A percentile compares a stretch with the other conserved stretches of the same genome.
Evolutionary conservation across 202 grass and related monocot genomes (phyloP).

Genomic region (Bolboschoenoplectus hybrid): DNA sequence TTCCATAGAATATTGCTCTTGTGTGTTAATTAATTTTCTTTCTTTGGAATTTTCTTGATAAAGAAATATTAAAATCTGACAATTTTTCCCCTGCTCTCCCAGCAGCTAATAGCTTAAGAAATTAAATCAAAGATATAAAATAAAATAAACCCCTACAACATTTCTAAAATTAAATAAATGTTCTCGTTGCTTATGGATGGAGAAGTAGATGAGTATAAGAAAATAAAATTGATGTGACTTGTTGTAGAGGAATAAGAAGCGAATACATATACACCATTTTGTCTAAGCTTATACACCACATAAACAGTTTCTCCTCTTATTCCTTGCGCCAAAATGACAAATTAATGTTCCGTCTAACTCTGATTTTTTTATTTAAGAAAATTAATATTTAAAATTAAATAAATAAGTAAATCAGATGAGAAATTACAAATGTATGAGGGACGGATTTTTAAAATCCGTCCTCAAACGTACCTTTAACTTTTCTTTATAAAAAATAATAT

Average conservation of each 20-base stretch:
- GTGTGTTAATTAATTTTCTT: neutral
- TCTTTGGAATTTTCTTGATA: neutral
- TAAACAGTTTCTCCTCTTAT: neutral
- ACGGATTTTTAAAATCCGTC: too few relatives aligned
- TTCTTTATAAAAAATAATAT: too few relatives aligned
- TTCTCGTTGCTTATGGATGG: neutral
- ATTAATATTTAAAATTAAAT: too few relatives aligned
- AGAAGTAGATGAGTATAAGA: neutral
- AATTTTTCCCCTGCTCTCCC: neutral
- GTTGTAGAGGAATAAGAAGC: neutral
- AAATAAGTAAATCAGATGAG: too few relatives aligned
- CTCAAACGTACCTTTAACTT: too few relatives aligned
- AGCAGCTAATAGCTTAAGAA: neutral
- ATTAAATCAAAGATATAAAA: neutral
- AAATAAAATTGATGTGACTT: neutral
- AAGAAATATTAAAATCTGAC: neutral
- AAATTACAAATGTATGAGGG: too few relatives aligned
- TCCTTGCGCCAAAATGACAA: neutral
- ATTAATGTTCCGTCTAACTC: neutral
- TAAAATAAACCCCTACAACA: too few relatives aligned
- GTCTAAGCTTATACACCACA: neutral
- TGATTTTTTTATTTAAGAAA: too few relatives aligned
- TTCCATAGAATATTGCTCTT: neutral
- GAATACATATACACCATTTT: neutral
- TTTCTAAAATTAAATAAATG: neutral